Percentiles rank a stretch among this genome's conserved stretches.
These are phyloP conservation scores for Kodamaea sagamina DNA, from an alignment of 805 yeast species.

Conservation along the genomic window DNA sequence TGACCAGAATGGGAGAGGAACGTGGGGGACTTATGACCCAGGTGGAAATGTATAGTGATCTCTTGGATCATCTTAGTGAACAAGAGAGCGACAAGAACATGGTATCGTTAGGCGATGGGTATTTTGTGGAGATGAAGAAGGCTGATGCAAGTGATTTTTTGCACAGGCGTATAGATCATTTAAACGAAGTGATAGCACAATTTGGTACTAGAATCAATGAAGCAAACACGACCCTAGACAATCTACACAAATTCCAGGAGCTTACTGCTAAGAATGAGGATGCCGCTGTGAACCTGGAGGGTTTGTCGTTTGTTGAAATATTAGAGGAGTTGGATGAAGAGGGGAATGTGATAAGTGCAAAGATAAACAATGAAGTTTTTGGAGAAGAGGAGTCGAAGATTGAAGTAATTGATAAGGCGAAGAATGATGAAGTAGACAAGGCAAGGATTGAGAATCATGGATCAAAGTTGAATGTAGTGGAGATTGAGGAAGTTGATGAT, in stretches of 20 bases:
- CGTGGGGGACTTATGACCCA: not conserved
- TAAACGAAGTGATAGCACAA: constrained; percentile 42
- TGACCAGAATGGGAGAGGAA: not conserved
- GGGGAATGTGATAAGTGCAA: constrained; percentile 57
- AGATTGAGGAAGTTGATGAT: no score
- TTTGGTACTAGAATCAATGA: constrained; percentile 41
- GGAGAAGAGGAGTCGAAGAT: not conserved
- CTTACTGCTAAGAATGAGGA: constrained; percentile 15
- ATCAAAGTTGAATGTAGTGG: no score
- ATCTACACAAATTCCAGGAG: constrained; percentile 14
- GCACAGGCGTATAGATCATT: constrained; percentile 26
- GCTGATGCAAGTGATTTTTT: constrained; percentile 31
- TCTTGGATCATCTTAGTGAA: not conserved
- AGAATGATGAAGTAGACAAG: no score
- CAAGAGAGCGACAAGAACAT: constrained; percentile 16
- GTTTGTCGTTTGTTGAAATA: constrained; percentile 75
- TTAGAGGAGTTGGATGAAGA: constrained; percentile 78
- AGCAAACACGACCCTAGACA: constrained; percentile 32
- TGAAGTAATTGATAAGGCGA: not conserved
- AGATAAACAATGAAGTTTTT: constrained; percentile 25
- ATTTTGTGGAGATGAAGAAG: constrained; percentile 36
- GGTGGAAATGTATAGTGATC: not conserved
- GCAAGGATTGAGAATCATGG: no score
- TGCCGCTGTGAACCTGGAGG: constrained; percentile 30
- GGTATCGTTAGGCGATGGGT: constrained; percentile 43